Conservation (phyloP, 352 stramenopile genomes). For the Phytophthora pseudosyringae region DNA sequence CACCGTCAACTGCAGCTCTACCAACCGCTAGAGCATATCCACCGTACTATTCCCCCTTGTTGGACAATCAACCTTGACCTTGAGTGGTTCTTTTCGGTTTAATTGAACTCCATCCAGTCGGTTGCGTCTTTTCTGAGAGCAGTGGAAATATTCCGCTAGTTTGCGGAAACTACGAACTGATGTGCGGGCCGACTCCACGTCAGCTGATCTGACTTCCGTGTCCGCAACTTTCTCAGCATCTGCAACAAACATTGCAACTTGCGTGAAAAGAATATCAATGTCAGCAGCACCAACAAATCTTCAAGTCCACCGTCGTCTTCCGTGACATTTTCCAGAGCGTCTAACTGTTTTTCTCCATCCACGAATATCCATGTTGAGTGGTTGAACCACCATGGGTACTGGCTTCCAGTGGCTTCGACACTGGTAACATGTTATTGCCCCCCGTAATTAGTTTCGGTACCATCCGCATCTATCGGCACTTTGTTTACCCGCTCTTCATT, state of each 20-base stretch:
- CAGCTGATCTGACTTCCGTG: not conserved
- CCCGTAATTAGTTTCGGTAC: too few relatives aligned
- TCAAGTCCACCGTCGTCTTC: too few relatives aligned
- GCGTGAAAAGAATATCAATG: not conserved
- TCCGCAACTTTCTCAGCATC: not conserved
- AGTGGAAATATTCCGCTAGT: slow-evolving; percentile 3
- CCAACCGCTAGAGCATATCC: slow-evolving; percentile 4
- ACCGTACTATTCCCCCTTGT: slow-evolving; percentile 6
- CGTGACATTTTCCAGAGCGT: too few relatives aligned
- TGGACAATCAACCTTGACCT: not conserved
- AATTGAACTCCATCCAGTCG: slow-evolving; percentile 6
- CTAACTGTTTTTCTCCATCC: too few relatives aligned
- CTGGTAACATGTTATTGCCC: too few relatives aligned
- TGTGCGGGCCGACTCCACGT: not conserved
- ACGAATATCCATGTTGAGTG: too few relatives aligned
- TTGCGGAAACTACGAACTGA: not conserved
- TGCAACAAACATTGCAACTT: not conserved
- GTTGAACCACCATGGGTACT: too few relatives aligned
- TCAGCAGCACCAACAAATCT: too few relatives aligned
- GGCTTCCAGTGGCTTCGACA: too few relatives aligned
- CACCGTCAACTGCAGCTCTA: not conserved
- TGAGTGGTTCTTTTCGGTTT: not conserved
- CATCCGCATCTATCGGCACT: too few relatives aligned
- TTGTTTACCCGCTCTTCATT: too few relatives aligned
- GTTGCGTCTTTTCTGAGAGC: not conserved